Evolutionary conservation across 768 basidiomycete species (phyloP).

Genomic region (button mushroom (Agaricus bisporus)): DNA sequence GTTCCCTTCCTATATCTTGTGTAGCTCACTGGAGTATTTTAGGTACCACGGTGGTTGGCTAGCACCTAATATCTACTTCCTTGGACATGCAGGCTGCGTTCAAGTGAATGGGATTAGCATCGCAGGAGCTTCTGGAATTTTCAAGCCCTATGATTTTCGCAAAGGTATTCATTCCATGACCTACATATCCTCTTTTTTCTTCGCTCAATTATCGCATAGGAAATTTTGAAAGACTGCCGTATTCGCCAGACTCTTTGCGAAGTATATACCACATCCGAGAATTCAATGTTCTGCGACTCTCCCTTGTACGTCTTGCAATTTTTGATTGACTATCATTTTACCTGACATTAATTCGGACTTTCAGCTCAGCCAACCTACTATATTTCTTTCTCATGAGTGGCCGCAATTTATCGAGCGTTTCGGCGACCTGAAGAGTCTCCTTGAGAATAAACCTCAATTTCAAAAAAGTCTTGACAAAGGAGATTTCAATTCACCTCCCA

Average conservation of each 20-base stretch:
- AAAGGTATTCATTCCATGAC: slow-evolving; percentile 40
- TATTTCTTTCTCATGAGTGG: slow-evolving; percentile 98
- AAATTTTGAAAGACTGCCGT: slow-evolving; percentile 79
- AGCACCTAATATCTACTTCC: slow-evolving; percentile 93
- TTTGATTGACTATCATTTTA: neutral
- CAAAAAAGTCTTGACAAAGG: slow-evolving; percentile 59
- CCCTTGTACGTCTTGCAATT: slow-evolving; percentile 45
- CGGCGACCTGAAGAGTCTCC: slow-evolving; percentile 59
- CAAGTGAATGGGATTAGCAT: slow-evolving; percentile 85
- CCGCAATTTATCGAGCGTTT: slow-evolving; percentile 78
- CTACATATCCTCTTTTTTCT: neutral
- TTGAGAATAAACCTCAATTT: slow-evolving; percentile 77
- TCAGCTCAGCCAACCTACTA: slow-evolving; percentile 53
- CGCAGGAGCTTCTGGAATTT: slow-evolving; percentile 90
- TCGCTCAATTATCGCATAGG: slow-evolving; percentile 35
- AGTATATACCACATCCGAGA: slow-evolving; percentile 91
- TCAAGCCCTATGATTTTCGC: slow-evolving; percentile 68
- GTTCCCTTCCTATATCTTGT: neutral
- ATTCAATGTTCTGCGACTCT: slow-evolving; percentile 74
- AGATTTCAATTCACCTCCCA: slow-evolving; percentile 78
- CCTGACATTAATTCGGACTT: slow-evolving; percentile 16
- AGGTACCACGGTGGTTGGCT: slow-evolving; percentile 98
- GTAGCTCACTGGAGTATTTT: neutral
- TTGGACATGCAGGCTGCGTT: slow-evolving; percentile 87
- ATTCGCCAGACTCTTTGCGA: slow-evolving; percentile 61